Base-by-base conservation (phyloP, 2,329 filamentous ascomycete species). In the Nakataea oryzae region DNA sequence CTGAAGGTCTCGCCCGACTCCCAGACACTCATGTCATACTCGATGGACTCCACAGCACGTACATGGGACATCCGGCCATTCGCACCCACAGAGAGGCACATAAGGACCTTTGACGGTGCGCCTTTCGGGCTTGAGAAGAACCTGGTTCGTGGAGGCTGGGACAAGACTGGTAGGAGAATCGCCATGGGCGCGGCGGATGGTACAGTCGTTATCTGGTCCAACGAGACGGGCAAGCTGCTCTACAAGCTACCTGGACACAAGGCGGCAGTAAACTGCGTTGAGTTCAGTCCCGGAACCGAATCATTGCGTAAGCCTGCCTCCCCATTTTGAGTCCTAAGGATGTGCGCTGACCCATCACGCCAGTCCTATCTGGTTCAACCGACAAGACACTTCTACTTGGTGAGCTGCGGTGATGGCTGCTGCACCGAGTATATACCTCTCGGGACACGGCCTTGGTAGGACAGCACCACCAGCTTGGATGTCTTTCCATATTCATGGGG, bases 51-150 rank as follows among this genome's bases (percentile, higher is more conserved):
- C 26, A 96, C 93, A 0, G 95, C 93, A 50, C 85, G 90, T 69
- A 97, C 93, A 24, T 99, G 95, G 95, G 93, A 99, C 72, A 90
- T 99, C 61, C 84, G 93, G 67, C 93, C 95, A 0, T 99, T 97
- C 75, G 93, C 95, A 8, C 91, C 95, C 0, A 86, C 88, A 0
- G 90, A 97, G 72, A 83, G 95, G 66, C 87, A 91, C 64, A 85
- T 97, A 64, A 85, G 86, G 70, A 96, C 91, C 0, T 96, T 95
- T 72, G 93, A 97, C 69, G 95, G 95, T n/a, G 93, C 93, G 0
- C 88, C 89, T 13, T 81, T 86, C 47, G 93, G 93, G 0, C 75
- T 96, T 61, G 95, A 99, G 75, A 95, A 95, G 80, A 97, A 97
- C 69, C 78, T 99, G 17, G 85, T 96, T 64, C 85, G 88, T 62